Base-by-base conservation (phyloP, 305 asterid species). In the Fraxinus angustifolia region DNA sequence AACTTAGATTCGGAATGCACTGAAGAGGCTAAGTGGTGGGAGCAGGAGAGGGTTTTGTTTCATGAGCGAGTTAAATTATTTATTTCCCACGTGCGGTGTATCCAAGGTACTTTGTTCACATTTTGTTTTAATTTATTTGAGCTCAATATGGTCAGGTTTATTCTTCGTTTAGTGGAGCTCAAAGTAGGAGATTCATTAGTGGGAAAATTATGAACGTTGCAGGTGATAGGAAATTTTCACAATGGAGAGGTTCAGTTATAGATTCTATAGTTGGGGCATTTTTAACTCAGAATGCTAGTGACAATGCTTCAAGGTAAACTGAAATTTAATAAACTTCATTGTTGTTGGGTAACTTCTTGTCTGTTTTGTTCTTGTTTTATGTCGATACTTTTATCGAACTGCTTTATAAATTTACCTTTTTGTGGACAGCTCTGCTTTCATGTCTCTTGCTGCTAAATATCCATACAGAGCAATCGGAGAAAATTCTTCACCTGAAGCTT, bases 261-360 rank as follows among this genome's bases (percentile, higher is more conserved):
- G 93, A 90, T 75, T 90, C 91, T 12, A 82, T 88, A 16, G 83
- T 77, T 56, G 91, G 90, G 50, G 90, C 88, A 17, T 90, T 83
- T 58, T 83, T 88, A 2, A 77, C 93, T 10, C 91, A 90, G 65
- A 90, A 90, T 68, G 87, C 83, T 19, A 38, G 79, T 0, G 88
- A 90, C 70, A 82, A 76, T 78, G 70, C 82, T 33, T 90, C 91
- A 26, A 90, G 93, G 91, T 84, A 72, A 35, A 16, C 19, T 28
- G 17, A 0, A 16, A 48, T 11, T 33, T 71, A 33, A 33, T 10
- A 16, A 71, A 71, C 17, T 6, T 31, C 21, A 31, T 40, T 21
- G 14, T 40, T 80, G 72, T 1, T 23, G 53, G 33, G 62, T 38
- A 26, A 48, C 12, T 16, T 68, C 3, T 28, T 19, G 2, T 65